Conservation (phyloP, 495 filamentous ascomycete genomes). For the Hyphodiscus hymeniophilus region DNA sequence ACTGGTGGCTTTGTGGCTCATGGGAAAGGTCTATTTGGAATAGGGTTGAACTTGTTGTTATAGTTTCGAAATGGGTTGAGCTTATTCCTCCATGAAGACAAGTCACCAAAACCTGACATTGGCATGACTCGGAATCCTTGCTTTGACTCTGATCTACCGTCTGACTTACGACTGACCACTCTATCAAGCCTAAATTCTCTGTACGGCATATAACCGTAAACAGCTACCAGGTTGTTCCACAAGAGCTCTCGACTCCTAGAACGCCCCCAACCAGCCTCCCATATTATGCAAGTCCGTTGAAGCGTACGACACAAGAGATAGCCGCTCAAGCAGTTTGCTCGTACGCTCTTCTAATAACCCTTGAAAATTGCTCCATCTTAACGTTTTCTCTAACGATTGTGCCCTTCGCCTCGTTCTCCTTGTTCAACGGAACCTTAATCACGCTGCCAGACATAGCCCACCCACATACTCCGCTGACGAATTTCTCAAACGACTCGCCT, state of each 20-base stretch:
- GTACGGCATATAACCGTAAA: too few species aligned
- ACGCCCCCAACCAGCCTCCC: constrained; percentile 17
- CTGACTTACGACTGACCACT: too few species aligned
- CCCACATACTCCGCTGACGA: constrained; percentile 74
- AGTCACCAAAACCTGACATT: too few species aligned
- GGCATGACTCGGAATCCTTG: too few species aligned
- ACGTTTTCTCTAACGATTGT: constrained; percentile 94
- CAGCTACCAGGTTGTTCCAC: too few species aligned
- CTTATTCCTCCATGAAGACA: too few species aligned
- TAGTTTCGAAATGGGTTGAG: too few species aligned
- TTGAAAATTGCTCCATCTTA: constrained; percentile 79
- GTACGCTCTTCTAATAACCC: constrained; percentile 78
- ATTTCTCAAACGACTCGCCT: constrained; percentile 66
- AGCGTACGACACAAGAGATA: not conserved
- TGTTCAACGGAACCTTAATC: constrained; percentile 77
- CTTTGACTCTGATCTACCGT: too few species aligned
- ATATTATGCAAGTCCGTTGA: constrained; percentile 7
- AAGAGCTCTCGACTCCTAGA: constrained; percentile 5
- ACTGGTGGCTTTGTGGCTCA: too few species aligned
- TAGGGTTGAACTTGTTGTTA: too few species aligned
- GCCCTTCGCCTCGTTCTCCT: constrained; percentile 98
- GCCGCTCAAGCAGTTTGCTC: constrained; percentile 66
- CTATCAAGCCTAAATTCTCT: too few species aligned
- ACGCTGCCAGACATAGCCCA: constrained; percentile 65
- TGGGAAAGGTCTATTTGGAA: too few species aligned